phyloP scores from a whole-genome alignment of 345 rosid species.

The Turnera subulata region DNA sequence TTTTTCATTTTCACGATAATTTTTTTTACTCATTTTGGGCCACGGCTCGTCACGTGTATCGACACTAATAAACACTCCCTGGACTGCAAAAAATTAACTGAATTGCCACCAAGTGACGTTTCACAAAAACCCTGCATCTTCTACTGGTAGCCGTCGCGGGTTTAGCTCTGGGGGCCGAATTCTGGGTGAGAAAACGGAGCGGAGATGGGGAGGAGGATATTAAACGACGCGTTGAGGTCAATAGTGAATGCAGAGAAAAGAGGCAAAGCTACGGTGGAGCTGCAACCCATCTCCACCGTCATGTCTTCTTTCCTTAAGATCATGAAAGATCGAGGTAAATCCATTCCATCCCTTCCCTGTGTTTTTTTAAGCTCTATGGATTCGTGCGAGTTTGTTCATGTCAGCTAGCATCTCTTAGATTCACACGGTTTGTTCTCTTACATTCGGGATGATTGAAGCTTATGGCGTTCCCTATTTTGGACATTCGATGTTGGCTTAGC shows the following conservation, averaged over 20 bases:
- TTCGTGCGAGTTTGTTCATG: not conserved
- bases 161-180: not conserved
- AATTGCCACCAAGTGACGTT: too few species aligned
- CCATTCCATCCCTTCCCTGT: too few species aligned
- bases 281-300: conserved; percentile 77
- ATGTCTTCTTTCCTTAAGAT: conserved; percentile 83
- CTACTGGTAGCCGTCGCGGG: not conserved
- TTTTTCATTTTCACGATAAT: too few species aligned
- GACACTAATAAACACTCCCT: too few species aligned
- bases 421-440: too few species aligned
- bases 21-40: too few species aligned
- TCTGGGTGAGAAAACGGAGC: conserved; percentile 18
- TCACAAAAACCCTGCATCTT: too few species aligned
- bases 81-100: too few species aligned
- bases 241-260: conserved; percentile 91
- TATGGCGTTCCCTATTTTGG: too few species aligned
- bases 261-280: conserved; percentile 65
- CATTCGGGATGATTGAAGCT: too few species aligned
- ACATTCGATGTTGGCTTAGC: too few species aligned
- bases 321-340: conserved; percentile 74
- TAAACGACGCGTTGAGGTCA: conserved; percentile 80
- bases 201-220: conserved; percentile 76
- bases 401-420: not conserved
- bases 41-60: too few species aligned
- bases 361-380: not conserved